Conservation (phyloP, 2,329 filamentous ascomycete species). For the Sporothrix sp. region DNA sequence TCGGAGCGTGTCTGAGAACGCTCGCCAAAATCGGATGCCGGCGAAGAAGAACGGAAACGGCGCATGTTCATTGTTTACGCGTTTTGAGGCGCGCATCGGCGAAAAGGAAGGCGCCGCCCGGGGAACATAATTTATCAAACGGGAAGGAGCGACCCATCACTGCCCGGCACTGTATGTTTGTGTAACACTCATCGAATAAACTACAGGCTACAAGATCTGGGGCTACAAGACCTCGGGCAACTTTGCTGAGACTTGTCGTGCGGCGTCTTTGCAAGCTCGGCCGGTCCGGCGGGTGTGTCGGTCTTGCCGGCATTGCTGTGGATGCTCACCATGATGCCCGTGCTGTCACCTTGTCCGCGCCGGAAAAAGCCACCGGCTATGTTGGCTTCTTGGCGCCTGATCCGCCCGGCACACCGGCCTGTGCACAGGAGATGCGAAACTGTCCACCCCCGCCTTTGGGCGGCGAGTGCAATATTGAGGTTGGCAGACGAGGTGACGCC, state of each 20-base stretch:
- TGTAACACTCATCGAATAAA: too few species aligned
- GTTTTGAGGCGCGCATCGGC: too few species aligned
- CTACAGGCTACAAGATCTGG: too few species aligned
- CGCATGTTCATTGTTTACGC: too few species aligned
- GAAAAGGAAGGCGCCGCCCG: too few species aligned
- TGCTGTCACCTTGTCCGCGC: conserved; percentile 19
- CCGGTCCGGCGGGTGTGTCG: conserved; percentile 18
- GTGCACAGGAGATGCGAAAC: conserved; percentile 23
- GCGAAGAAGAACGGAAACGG: too few species aligned
- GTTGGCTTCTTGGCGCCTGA: conserved; percentile 16
- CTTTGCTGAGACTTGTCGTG: too few species aligned
- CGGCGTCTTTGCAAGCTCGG: conserved; percentile 7
- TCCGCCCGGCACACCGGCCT: conserved; percentile 21
- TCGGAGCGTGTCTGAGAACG: too few species aligned
- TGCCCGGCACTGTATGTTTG: too few species aligned
- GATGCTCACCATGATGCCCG: conserved; percentile 21
- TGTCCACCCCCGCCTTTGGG: conserved; percentile 21
- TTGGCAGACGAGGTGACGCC: conserved; percentile 31
- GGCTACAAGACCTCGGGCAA: too few species aligned
- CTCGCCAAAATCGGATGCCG: too few species aligned
- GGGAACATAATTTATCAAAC: neutral
- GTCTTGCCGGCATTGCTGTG: conserved; percentile 19
- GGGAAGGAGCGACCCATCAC: neutral
- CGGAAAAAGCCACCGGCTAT: conserved; percentile 17
- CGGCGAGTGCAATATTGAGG: conserved; percentile 26